Evolutionary conservation across 495 filamentous ascomycete genomes (phyloP), one percentile per base, ranked within the genome.

Genomic region (Podospora fimiseda): DNA sequence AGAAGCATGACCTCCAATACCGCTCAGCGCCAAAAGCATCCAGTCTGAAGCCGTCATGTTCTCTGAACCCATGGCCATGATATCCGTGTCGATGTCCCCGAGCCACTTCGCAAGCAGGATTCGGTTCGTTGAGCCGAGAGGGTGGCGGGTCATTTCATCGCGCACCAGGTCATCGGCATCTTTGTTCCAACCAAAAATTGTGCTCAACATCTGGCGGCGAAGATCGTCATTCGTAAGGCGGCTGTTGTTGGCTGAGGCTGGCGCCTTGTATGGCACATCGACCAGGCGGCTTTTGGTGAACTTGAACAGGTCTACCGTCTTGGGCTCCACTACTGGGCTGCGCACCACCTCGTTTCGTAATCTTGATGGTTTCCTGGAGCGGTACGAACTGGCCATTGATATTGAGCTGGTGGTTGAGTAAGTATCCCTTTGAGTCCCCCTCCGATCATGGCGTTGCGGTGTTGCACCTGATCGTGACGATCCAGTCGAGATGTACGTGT

Each of bases 11-110:
- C 85, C 82, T 47, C 81, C 80, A 76, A 97, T 95, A 23, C 87
- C 84, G 62, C 89, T 97, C 47, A 98, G 73, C 13, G 93, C 93
- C 5, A 98, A 74, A 53, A 97, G 75, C 90, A 98, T 95, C 94
- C 93, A 98, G 67, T 96, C 94, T 1, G 85, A 86, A 1, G 87
- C 86, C 37, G 89, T 90, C 73, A 90, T 88, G 22, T 88, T 85
- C 47, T 94, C 87, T 0, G 89, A 81, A 27, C 80, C 80, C 38
- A 83, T 75, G n/a, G 83, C 79, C 86, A 94, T 88, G 47, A 87
- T 79, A 60, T 93, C 88, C 4, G 85, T 80, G 56, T 86, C 83
- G 14, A 88, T 82, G 50, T 96, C 90, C 23, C 90, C 90, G 4
- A 97, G 79, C 93, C 93, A 98, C 64, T 92, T 92, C 4, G 87